Evolutionary conservation across 495 filamentous ascomycete species (phyloP), one percentile per base, ranked within the genome.

Genomic region (Pyrenopolyporus hunteri): DNA sequence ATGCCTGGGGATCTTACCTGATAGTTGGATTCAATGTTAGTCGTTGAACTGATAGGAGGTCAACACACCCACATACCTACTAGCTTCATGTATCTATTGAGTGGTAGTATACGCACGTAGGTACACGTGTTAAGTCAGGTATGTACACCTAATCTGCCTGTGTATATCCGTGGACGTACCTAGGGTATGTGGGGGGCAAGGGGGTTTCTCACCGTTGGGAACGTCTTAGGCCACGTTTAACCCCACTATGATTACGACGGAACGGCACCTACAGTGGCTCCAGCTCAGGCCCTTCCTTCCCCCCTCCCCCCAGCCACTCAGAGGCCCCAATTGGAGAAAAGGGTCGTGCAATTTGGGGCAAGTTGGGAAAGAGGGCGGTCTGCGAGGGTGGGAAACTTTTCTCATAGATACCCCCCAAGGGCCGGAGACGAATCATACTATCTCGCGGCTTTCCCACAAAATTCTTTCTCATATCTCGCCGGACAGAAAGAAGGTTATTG

Each of bases 221-320:
- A n/a, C n/a, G 42, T 33, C 48, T 8, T 31, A 39, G 14, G 25
- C 16, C 22, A 14, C 31, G 29, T 22, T 14, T 22, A 36, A 29
- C 45, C 35, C 61, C 61, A 64, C 61, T 54, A 42, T 20, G 36
- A 64, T 59, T 64, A 43, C 57, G n/a, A 66, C 57, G 63, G 52
- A 57, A 47, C 57, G 45, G 63, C 50, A 61, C 39, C 40, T 57
- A 11, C 9, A 42, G 51, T 57, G 57, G 55, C 23, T 49, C 57
- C 61, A 66, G 57, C 46, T 61, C 29, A 47, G 37, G 39, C 26
- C 42, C n/a, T n/a, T n/a, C n/a, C n/a, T n/a, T n/a, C n/a, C n/a
- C n/a, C n/a, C n/a, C n/a, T n/a, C n/a, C n/a, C 8, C 39, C 44
- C 32, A 52, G 47, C 63, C 63, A 66, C 26, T 66, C 51, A 66